Evolutionary conservation across 2,329 filamentous ascomycete genomes (phyloP), one percentile per base, ranked within the genome.

Genomic region (Verticillium alfalfae): DNA sequence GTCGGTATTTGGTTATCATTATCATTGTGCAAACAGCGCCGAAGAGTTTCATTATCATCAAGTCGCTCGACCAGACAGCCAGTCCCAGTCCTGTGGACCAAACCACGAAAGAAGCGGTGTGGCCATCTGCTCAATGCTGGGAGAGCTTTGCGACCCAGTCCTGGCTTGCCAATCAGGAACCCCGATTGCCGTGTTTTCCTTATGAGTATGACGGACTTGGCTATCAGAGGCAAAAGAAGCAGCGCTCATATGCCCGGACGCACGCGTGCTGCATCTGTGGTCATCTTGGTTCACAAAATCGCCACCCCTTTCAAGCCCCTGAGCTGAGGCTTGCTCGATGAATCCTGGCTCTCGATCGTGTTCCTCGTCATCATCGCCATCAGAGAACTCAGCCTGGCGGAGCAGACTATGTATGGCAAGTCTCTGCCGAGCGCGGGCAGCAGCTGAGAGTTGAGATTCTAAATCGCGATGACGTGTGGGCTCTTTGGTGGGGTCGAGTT

Each of bases 401-500:
- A 73, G 63, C 3, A 72, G 65, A 41, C 71, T 73, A 56, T 73
- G 71, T 10, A 72, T 67, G 2, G 70, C 70, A 31, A 73, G 63
- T 37, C 66, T 58, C 58, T 69, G 63, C 34, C 68, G 61, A 9
- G 63, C 63, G 12, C 63, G 64, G 8, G 67, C 69, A 5, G 66
- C 68, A 18, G 64, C 59, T 7, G 67, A 68, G 3, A 68, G 62
- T 34, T 65, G 60, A 22, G 60, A 16, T 56, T 64, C 57, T 2
- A 56, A n/a, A 31, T 63, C 57, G 38, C 62, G n/a, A 45, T 61
- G 36, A 38, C 60, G 8, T 56, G 55, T n/a, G 59, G 34, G n/a
- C 55, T 61, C 38, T 58, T 3, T 56, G 22, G 3, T 49, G 34
- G 16, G 59, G 15, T 7, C 34, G 26, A 34, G 26, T 10, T 16